Evolutionary conservation across 1,139 yeast genomes (phyloP).

Genomic region (Pichia terricola): DNA sequence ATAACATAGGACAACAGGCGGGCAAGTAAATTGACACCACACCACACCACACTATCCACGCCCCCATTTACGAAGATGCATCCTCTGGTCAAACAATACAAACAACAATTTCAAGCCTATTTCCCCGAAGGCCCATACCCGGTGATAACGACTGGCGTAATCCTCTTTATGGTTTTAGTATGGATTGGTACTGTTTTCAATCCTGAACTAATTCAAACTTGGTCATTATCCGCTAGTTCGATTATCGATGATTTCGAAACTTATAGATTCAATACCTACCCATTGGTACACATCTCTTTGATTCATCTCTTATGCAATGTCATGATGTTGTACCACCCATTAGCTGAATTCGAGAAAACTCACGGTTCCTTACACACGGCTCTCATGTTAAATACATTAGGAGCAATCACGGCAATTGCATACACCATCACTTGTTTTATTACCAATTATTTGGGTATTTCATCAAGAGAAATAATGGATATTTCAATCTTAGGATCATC

Average conservation of each 20-base stretch:
- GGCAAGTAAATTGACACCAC: too few species aligned
- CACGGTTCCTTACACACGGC: constrained; percentile 91
- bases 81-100: neutral
- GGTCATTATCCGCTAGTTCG: constrained; percentile 38
- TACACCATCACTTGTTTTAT: constrained; percentile 50
- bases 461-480: constrained; percentile 30
- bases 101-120: neutral
- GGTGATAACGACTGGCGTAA: constrained; percentile 12
- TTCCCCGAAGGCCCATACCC: constrained; percentile 5
- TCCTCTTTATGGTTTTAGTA: constrained; percentile 39
- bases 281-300: constrained; percentile 54
- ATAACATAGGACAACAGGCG: too few species aligned
- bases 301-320: constrained; percentile 59
- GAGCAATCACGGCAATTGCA: constrained; percentile 61
- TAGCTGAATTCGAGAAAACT: constrained; percentile 58
- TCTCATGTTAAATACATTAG: constrained; percentile 62
- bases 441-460: constrained; percentile 21
- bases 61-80: neutral
- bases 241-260: constrained; percentile 48
- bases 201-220: constrained; percentile 25
- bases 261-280: constrained; percentile 64
- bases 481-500: constrained; percentile 56
- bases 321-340: constrained; percentile 49
- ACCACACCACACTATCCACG: too few species aligned
- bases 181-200: constrained; percentile 28